These are phyloP conservation scores for Adiantum capillusveneris DNA, from an alignment of 75 land plant species.

Conservation along the genomic window DNA sequence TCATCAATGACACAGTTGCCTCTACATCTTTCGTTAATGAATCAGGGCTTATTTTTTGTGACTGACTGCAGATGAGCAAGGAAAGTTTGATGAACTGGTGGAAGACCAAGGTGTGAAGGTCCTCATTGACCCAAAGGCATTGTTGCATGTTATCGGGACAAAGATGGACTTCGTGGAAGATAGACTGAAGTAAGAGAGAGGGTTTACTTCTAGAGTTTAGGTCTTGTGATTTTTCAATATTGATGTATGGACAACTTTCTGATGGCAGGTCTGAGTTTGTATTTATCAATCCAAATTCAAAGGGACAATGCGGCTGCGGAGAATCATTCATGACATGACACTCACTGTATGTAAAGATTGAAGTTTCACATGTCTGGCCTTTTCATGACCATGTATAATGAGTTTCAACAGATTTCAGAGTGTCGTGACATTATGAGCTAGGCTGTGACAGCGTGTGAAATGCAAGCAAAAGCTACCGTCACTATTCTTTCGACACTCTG, in stretches of 20 bases:
- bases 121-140: conserved; percentile 88
- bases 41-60: no score
- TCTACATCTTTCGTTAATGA: no score
- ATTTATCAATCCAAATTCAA: conserved; percentile 88
- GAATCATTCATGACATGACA: conserved; percentile 79
- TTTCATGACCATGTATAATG: no score
- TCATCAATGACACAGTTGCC: no score
- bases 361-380: no score
- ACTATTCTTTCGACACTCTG: no score
- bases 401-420: no score
- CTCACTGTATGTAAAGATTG: no score
- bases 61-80: conserved; percentile 68
- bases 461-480: no score
- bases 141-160: conserved; percentile 93
- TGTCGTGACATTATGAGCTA: no score
- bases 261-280: conserved; percentile 78
- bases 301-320: conserved; percentile 93
- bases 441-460: no score
- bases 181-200: conserved; percentile 47
- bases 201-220: not conserved
- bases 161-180: conserved; percentile 96
- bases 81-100: conserved; percentile 90
- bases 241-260: not conserved
- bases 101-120: conserved; percentile 93
- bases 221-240: not conserved